A percentile compares a stretch with the other conserved stretches of the same genome.
These are phyloP conservation scores for Tephrocybe sp. DNA, from an alignment of 768 basidiomycete species.

Conservation along the genomic window DNA sequence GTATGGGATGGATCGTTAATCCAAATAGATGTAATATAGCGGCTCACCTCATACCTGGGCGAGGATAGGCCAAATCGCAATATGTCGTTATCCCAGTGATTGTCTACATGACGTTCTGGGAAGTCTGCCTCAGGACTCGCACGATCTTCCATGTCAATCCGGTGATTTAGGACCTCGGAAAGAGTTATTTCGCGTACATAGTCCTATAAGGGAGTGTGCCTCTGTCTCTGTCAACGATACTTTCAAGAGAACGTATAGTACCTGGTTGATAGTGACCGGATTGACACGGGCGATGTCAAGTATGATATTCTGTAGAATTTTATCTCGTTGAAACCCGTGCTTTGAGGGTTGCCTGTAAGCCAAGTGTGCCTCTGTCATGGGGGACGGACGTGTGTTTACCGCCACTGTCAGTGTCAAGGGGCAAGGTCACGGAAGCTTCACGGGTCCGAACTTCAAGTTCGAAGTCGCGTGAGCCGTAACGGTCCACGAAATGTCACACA, in stretches of 20 bases:
- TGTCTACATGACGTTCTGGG: neutral
- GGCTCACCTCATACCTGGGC: slow-evolving; percentile 9
- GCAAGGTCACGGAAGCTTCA: no score
- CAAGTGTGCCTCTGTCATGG: slow-evolving; percentile 1
- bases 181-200: slow-evolving; percentile 9
- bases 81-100: slow-evolving; percentile 10
- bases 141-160: neutral
- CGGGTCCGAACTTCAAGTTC: neutral
- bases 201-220: slow-evolving; percentile 2
- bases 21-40: neutral
- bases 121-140: neutral
- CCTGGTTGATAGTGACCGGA: slow-evolving; percentile 7
- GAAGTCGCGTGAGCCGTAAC: no score
- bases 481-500: slow-evolving; percentile 13
- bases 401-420: neutral
- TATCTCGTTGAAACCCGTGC: neutral
- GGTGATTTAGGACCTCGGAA: neutral
- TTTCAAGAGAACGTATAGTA: neutral
- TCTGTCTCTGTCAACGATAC: neutral
- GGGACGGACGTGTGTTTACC: neutral
- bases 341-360: neutral
- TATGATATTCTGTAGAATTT: slow-evolving; percentile 4
- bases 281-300: slow-evolving; percentile 7
- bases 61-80: slow-evolving; percentile 12
- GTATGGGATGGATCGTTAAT: neutral